Evolutionary conservation across 139 green algal genomes (phyloP).

Genomic region (Closterium sp.): DNA sequence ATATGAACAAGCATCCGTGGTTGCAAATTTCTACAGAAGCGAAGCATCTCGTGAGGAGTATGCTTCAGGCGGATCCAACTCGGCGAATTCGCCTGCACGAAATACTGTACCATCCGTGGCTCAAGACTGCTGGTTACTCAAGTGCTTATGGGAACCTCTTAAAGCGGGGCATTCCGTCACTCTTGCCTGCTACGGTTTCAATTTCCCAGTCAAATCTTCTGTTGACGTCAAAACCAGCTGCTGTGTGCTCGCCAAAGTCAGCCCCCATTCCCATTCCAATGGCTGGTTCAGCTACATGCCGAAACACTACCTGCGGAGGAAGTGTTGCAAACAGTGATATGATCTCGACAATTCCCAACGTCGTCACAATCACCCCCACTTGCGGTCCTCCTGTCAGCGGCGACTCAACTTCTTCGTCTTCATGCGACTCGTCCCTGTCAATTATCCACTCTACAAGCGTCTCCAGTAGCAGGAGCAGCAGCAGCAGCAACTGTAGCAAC

Average conservation of each 20-base stretch:
- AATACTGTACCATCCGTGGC: slow-evolving; percentile 85
- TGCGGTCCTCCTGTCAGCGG: background rate
- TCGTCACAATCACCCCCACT: background rate
- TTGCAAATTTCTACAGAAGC: background rate
- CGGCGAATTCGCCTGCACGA: slow-evolving; percentile 70
- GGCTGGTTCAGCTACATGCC: background rate
- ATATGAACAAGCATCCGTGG: slow-evolving; percentile 26
- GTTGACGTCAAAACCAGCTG: no score
- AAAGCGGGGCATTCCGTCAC: background rate
- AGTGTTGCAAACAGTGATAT: background rate
- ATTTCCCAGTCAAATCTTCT: no score
- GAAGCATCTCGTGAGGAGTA: slow-evolving; percentile 11
- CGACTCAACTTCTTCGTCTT: background rate
- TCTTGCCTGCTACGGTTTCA: no score
- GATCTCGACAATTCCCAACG: background rate
- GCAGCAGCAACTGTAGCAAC: background rate
- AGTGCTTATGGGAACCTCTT: background rate
- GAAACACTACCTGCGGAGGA: no score
- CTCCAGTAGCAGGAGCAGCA: background rate
- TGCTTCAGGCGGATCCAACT: slow-evolving; percentile 63
- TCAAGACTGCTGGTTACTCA: slow-evolving; percentile 30
- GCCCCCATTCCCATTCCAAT: background rate
- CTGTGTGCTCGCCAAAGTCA: background rate
- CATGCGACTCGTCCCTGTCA: background rate
- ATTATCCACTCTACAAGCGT: background rate